Evolutionary conservation across 1,284 basidiomycete genomes (phyloP), one percentile per base, ranked within the genome.

Genomic region (Puccinia sorghi): DNA sequence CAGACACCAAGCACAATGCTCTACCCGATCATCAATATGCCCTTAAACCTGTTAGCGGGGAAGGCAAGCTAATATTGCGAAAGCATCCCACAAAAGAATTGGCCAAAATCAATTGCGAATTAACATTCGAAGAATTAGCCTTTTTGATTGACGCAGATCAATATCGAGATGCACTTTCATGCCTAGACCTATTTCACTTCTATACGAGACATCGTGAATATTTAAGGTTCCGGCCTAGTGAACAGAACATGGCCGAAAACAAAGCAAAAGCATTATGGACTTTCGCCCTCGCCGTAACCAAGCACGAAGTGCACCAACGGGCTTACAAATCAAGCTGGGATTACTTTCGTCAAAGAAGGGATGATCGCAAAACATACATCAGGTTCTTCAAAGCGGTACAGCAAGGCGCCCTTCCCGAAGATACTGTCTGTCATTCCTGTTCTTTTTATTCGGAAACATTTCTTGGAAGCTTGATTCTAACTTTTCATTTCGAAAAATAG

Each of bases 101-200:
- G 0, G 93, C 95, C 25, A 92, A 92, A 79, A 93, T 93, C 82
- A 95, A 99, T 83, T 89, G 93, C 0, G 90, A 94, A 83, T 88
- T 99, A 39, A 86, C 92, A 22, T 99, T 99, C 84, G 91, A 97
- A 82, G 93, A 98, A 85, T 94, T 99, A 75, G 95, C 92, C 7
- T 90, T 99, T 79, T 89, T 92, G 13, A 86, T 99, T 79, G 96
- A 99, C 84, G 90, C 94, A 81, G 90, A 96, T 82, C 97, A 99
- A 85, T 99, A 99, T 84, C 90, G 94, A 64, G 94, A 99, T 85
- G 90, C 89, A 15, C 93, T 99, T 81, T 96, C 93, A 25, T 89
- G 99, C 72, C 87, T 95, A 80, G 96, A 99, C 84, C 93, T 98
- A 88, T 98, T 97, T 86, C 96, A 99, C 84, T 92, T 99, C 81